Evolutionary conservation across 2,329 filamentous ascomycete species (phyloP).

Genomic region (Paecilomyces sp.): DNA sequence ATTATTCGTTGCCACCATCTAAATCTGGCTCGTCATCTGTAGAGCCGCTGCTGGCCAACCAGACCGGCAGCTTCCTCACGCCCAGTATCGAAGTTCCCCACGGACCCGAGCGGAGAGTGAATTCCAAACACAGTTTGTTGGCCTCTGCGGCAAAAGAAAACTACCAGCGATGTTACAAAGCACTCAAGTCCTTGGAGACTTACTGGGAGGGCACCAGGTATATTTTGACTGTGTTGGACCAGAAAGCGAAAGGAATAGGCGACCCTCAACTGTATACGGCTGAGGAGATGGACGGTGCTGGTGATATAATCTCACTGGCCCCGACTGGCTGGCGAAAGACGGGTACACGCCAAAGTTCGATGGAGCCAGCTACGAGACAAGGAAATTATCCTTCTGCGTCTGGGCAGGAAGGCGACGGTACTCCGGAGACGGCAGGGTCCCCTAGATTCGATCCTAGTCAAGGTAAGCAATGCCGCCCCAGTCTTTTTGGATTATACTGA

Average conservation of each 20-base stretch:
- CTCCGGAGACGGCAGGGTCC: constrained; percentile 29
- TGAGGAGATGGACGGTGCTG: constrained; percentile 72
- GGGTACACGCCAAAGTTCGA: constrained; percentile 24
- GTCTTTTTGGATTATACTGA: constrained; percentile 4
- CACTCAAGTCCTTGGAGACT: constrained; percentile 68
- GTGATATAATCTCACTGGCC: constrained; percentile 47
- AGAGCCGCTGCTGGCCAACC: constrained; percentile 20
- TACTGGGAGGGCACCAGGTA: constrained; percentile 87
- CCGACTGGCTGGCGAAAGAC: constrained; percentile 44
- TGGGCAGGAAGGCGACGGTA: constrained; percentile 17
- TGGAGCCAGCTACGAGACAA: constrained; percentile 12
- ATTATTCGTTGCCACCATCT: constrained; percentile 60
- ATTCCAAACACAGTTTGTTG: constrained; percentile 64
- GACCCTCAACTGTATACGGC: constrained; percentile 60
- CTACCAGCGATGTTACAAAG: constrained; percentile 80
- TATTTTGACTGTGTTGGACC: constrained; percentile 77
- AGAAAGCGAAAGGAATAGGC: constrained; percentile 79
- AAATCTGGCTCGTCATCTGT: constrained; percentile 49
- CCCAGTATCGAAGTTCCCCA: constrained; percentile 22
- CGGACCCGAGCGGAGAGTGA: constrained; percentile 23
- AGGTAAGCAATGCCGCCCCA: constrained; percentile 32
- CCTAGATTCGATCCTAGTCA: constrained; percentile 45
- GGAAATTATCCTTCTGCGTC: constrained; percentile 9
- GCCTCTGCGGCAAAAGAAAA: constrained; percentile 79
- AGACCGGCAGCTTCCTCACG: constrained; percentile 28